Conservation (phyloP, 352 stramenopile species). For the Globisporangium paddicum region DNA sequence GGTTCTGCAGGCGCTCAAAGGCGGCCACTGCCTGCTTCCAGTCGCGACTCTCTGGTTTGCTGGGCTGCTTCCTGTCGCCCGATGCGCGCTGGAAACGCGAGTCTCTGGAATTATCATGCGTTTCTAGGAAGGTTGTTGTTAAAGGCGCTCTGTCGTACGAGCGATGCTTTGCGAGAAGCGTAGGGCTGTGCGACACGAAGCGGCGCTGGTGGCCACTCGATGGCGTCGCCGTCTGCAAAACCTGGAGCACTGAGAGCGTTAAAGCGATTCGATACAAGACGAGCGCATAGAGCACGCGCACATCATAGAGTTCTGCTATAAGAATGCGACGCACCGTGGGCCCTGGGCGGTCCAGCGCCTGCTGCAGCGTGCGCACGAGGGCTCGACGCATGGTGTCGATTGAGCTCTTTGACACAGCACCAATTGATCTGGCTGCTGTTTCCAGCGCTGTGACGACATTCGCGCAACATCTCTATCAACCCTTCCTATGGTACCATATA, state of each 20-base stretch:
- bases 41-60: conserved; percentile 11
- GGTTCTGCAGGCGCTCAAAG: conserved; percentile 34
- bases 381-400: background rate
- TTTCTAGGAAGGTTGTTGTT: background rate
- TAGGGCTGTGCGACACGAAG: background rate
- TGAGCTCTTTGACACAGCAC: background rate
- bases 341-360: background rate
- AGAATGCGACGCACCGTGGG: background rate
- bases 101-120: background rate
- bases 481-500: too few species aligned
- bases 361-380: conserved; percentile 6
- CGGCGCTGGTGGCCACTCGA: background rate
- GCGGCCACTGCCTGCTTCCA: conserved; percentile 42
- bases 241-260: background rate
- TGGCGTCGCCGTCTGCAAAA: background rate
- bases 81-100: background rate
- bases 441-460: background rate
- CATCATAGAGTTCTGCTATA: too few species aligned
- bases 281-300: background rate
- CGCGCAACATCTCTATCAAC: background rate
- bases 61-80: background rate
- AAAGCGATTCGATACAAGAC: background rate
- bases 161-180: background rate
- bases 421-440: background rate
- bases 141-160: background rate